These are phyloP conservation scores for Penicillium palitans DNA, from an alignment of 2,329 filamentous ascomycete species.

Conservation along the genomic window DNA sequence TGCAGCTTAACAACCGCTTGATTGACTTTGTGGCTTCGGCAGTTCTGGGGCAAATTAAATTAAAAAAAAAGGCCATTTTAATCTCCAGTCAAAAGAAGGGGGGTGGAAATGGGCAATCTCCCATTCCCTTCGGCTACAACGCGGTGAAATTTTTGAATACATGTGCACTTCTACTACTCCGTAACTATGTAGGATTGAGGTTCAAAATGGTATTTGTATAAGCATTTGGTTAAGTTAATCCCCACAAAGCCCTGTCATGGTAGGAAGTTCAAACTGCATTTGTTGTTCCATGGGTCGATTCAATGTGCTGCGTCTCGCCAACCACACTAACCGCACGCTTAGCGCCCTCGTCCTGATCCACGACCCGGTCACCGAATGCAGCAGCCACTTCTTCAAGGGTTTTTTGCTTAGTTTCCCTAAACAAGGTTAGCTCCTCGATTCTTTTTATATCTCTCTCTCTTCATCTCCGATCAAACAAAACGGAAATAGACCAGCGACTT, in stretches of 20 bases:
- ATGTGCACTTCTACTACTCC: not conserved
- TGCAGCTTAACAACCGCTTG: not conserved
- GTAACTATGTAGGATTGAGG: not conserved
- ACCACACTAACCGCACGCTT: constrained; percentile 28
- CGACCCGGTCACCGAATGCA: constrained; percentile 51
- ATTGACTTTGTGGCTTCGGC: not conserved
- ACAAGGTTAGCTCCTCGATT: constrained; percentile 1
- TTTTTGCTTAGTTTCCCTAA: constrained; percentile 51
- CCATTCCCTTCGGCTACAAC: too few relatives aligned
- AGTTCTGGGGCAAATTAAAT: not conserved
- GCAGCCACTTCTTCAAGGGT: constrained; percentile 53
- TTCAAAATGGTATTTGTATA: not conserved
- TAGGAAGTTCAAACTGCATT: not conserved
- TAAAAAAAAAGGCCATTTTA: not conserved
- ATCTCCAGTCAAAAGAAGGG: not conserved
- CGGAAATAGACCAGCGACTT: constrained; percentile 21
- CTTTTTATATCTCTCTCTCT: not conserved
- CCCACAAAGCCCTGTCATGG: not conserved
- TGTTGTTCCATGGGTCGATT: constrained; percentile 5
- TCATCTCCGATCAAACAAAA: not conserved
- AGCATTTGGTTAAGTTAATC: not conserved
- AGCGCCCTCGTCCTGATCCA: constrained; percentile 31
- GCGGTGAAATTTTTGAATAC: not conserved
- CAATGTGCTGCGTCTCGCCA: constrained; percentile 25
- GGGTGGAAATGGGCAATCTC: not conserved